Evolutionary conservation across 176 grass and related monocot species (phyloP), one percentile per base, ranked within the genome.

Genomic region (Avena atlantica): DNA sequence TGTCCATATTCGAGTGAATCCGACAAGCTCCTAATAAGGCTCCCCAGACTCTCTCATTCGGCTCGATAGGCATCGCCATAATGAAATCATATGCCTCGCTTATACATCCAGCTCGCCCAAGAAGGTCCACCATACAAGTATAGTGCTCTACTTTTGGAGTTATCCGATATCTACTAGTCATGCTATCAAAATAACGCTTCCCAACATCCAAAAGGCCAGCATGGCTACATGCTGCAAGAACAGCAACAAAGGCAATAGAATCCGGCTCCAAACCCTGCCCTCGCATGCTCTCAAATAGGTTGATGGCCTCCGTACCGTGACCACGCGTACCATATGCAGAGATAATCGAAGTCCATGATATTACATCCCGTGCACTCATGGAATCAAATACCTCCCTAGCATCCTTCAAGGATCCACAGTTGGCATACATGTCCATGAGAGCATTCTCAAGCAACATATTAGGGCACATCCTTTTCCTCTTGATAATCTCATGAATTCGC

Each of bases 361-460:
- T 83, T 7, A 97, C 78, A 91, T 94, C 92, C 45, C 36, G 79
- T 8, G 1, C 36, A 47, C 31, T 25, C 90, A 94, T 97, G 20
- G 79, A 71, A 84, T 97, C 90, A 64, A 97, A 97, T n/a, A 94
- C 62, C 8, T 90, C 81, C 84, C 85, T 92, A 52, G 95, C 88
- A 81, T 85, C 90, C 48, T 91, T 88, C 82, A 97, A 86, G 58
- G 87, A 92, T 78, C 95, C 95, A 74, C 90, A 97, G 47, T 85
- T 93, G 16, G 90, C 76, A 34, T 97, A 97, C 95, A 94, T 93
- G 79, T 94, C 88, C 84, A 92, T 74, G 23, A 97, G 90, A 34
- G 95, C 83, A 82, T 97, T 97, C 82, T 97, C 92, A 40, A 97
- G 81, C 72, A 97, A 78, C 90, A 91, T 73, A 89, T 91, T 94